Evolutionary conservation across 495 filamentous ascomycete species (phyloP).

Genomic region (Saxophila tyrrhenica): DNA sequence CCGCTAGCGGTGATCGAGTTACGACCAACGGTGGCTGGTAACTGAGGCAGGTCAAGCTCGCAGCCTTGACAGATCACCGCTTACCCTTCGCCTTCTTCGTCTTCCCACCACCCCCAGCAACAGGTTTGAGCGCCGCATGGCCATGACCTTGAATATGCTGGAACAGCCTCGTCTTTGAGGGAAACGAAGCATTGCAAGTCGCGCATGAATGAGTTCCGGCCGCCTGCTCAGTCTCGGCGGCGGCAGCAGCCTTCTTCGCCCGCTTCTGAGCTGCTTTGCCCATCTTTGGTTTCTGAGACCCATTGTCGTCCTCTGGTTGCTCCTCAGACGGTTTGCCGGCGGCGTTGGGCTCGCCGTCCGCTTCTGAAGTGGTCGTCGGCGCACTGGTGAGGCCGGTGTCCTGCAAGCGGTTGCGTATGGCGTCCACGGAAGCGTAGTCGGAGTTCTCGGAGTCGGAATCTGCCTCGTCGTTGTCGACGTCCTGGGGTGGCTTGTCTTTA

Average conservation of each 20-base stretch:
- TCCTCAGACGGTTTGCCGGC: neutral
- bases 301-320: constrained; percentile 2
- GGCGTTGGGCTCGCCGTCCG: neutral
- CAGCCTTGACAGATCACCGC: constrained; percentile 9
- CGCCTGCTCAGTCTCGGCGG: constrained; percentile 5
- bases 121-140: constrained; percentile 14
- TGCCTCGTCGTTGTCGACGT: neutral
- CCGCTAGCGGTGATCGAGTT: no score
- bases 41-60: no score
- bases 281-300: constrained; percentile 21
- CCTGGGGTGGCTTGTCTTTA: neutral
- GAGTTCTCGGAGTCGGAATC: constrained; percentile 13
- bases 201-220: constrained; percentile 43
- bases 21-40: no score
- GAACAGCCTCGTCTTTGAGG: constrained; percentile 60
- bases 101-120: constrained; percentile 13
- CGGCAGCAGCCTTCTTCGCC: constrained; percentile 63
- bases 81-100: constrained; percentile 18
- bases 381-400: constrained; percentile 1
- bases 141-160: constrained; percentile 51
- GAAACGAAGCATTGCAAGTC: constrained; percentile 48
- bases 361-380: neutral
- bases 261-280: constrained; percentile 86
- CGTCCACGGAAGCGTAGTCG: constrained; percentile 26
- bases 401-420: constrained; percentile 24